Base-by-base conservation (phyloP, 768 basidiomycete species). In the Clavulina sp. region DNA sequence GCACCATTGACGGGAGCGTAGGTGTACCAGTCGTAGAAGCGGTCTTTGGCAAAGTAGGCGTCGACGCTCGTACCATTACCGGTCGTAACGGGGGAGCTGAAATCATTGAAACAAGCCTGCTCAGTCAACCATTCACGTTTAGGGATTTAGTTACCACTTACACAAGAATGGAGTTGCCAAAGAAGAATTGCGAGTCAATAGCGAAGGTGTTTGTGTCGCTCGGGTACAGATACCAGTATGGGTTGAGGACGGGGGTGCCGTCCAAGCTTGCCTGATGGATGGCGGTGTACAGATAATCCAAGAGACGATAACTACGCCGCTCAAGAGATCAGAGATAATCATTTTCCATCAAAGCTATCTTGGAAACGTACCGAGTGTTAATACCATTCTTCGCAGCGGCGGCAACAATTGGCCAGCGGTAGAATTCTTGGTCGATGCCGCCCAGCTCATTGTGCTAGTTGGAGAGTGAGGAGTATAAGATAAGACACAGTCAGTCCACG, bases 251-350 rank as follows among this genome's bases (percentile, higher is more conserved):
- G 3, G 80, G 77, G 0, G 77, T 76, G n/a, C 80, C 81, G 54
- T 75, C 72, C 18, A 66, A 43, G 53, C 67, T 65, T 2, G 76
- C 75, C 44, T 69, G 62, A 60, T 81, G 78, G 70, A 82, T 76
- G 2, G 77, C 71, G 4, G 81, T 83, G 63, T 80, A 82, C 52
- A 83, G 60, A 63, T 83, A 82, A 60, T 82, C 81, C 46, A 83
- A 57, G 3, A 82, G 67, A 49, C 78, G 78, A 57, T 81, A 80
- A 23, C 77, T 79, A 49, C 30, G 34, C 9, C 34, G 19, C 9
- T 38, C 9, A 9, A 38, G 9, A 38, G 34, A 19, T 38, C 34
- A 38, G 34, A 38, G 19, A 38, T 38, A 38, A n/a, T n/a, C n/a
- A n/a, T n/a, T n/a, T n/a, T n/a, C n/a, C 34, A 38, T 38, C 34